Conservation (phyloP, 73 alveolate genomes). For the Symbiodinium natans region DNA sequence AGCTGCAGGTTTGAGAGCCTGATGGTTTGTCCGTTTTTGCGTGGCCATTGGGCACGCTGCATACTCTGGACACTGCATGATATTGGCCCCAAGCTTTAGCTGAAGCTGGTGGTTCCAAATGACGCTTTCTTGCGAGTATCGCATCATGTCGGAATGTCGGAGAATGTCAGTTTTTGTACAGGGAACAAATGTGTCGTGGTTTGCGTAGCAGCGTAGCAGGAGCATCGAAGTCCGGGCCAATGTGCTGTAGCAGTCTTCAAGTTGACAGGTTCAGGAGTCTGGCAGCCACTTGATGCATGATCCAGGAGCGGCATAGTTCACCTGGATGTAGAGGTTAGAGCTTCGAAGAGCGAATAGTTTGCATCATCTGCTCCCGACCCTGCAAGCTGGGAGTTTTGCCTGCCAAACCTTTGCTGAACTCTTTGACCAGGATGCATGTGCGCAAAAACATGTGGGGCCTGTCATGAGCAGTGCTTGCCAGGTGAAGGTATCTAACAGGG, state of each 20-base stretch:
- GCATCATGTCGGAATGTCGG: no score
- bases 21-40: not conserved
- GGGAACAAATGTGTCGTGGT: no score
- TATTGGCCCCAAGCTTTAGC: not conserved
- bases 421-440: not conserved
- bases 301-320: no score
- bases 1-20: not conserved
- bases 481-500: not conserved
- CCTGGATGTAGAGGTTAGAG: no score
- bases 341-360: no score
- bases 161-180: not conserved
- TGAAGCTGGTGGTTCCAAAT: no score
- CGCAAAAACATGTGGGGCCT: not conserved
- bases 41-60: not conserved
- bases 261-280: no score
- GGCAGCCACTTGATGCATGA: no score
- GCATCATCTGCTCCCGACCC: no score
- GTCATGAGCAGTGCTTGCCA: not conserved
- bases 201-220: not conserved
- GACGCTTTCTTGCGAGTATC: no score
- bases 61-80: not conserved
- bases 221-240: not conserved
- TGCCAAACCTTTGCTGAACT: not conserved
- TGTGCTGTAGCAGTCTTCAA: not conserved
- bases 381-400: not conserved